Percentiles rank a stretch among this genome's conserved stretches.
Evolutionary conservation across 371 early-diverging fungal species (phyloP).

Genomic region (Mucor ambiguus): DNA sequence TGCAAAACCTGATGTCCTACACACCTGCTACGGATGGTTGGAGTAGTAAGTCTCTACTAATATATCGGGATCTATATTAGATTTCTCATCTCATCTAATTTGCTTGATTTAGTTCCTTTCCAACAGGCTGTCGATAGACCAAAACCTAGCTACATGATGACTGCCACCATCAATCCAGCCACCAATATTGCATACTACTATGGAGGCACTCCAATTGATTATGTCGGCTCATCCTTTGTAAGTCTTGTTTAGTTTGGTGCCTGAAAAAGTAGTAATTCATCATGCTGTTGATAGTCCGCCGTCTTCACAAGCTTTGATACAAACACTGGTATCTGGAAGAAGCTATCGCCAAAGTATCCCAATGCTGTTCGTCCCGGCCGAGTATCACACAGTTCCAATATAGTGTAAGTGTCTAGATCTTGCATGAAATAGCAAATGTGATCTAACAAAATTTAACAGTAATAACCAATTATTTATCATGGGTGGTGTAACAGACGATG

Average conservation of each 20-base stretch:
- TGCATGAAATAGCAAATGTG: neutral
- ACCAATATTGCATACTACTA: slow-evolving; percentile 39
- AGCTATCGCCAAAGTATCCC: slow-evolving; percentile 21
- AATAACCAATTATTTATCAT: slow-evolving; percentile 43
- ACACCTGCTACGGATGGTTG: slow-evolving; percentile 17
- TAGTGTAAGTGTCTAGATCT: slow-evolving; percentile 27
- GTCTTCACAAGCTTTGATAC: slow-evolving; percentile 34
- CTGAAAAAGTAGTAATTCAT: neutral
- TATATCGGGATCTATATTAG: neutral
- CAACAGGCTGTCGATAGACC: neutral
- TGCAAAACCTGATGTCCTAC: slow-evolving; percentile 31
- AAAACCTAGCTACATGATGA: slow-evolving; percentile 30
- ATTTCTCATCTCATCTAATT: slow-evolving; percentile 3
- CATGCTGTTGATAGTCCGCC: slow-evolving; percentile 20
- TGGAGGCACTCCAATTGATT: slow-evolving; percentile 34
- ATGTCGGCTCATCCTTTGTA: neutral
- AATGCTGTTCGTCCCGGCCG: slow-evolving; percentile 35
- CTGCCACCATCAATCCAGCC: slow-evolving; percentile 30
- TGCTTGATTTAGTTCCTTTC: neutral
- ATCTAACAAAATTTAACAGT: slow-evolving; percentile 11
- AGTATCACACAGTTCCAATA: slow-evolving; percentile 31
- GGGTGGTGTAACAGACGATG: slow-evolving; percentile 32
- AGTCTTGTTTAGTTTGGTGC: neutral
- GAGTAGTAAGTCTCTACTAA: neutral
- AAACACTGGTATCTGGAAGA: slow-evolving; percentile 20